Base-by-base conservation (phyloP, 495 filamentous ascomycete genomes). In the Penicillium canescens region DNA sequence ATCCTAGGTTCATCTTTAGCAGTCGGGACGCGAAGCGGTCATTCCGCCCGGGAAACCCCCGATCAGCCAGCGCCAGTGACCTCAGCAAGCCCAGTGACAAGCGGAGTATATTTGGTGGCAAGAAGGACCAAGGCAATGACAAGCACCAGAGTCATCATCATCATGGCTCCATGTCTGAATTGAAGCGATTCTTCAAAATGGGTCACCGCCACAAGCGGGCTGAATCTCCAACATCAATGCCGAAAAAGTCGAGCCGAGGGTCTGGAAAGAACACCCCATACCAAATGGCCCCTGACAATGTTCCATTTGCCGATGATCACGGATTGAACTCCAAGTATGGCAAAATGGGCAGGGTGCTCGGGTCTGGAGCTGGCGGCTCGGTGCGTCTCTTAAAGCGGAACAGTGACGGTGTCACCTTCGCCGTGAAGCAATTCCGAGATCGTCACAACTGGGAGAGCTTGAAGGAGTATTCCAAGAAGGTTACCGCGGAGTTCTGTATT, bases 401-500 rank as follows among this genome's bases (percentile, higher is more conserved):
- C 53, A 91, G 86, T 50, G 95, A 98, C 58, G 86, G 88, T 9
- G 86, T 88, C 10, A 96, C 94, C 3, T 98, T 99, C 73, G 94
- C 94, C 2, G 95, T 97, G 26, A 99, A 99, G 68, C 92, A 99
- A 62, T 98, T 99, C 66, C 81, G 94, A 31, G 86, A 93, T 46
- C 85, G 92, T 33, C 93, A 99, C 74, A 84, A 88, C 4, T 97
- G 96, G 72, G 94, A 99, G 68, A 89, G 87, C 4, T 84, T 94
- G 72, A 88, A 88, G 55, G 95, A 98, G 56, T 99, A 99, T 55
- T 89, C 90, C 54, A 99, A 99, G 73, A 99, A 99, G 63, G 87
- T 99, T 48, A 99, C 95, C n/a, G 94, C 94, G 2, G 94, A 99
- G 68, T 99, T 98, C 70, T 99, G 94, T 70, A 92, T 99, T 63